Evolutionary conservation across 352 stramenopile species (phyloP).

Genomic region (Saprolegnia parasitica): DNA sequence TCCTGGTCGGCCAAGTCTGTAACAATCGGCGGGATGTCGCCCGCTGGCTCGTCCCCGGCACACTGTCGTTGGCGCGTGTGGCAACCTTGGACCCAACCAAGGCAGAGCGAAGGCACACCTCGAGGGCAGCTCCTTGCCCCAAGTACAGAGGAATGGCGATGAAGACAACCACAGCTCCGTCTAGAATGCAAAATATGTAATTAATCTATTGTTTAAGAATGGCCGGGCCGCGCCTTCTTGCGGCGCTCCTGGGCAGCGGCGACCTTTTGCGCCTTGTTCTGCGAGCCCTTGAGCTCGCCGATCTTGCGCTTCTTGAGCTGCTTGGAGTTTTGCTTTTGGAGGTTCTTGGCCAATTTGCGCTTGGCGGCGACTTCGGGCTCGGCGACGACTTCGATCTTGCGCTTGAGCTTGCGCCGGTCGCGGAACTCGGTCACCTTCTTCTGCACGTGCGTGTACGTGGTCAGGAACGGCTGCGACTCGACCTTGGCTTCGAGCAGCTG

Average conservation of each 20-base stretch:
- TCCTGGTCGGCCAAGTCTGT: too few relatives aligned
- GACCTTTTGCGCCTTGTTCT: slow-evolving; percentile 28
- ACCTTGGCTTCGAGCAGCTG: slow-evolving; percentile 79
- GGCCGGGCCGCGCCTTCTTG: slow-evolving; percentile 20
- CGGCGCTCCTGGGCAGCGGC: slow-evolving; percentile 20
- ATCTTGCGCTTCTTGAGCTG: slow-evolving; percentile 87
- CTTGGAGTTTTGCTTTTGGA: slow-evolving; percentile 73
- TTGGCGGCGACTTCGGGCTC: slow-evolving; percentile 67
- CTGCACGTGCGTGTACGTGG: slow-evolving; percentile 83
- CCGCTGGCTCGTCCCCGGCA: too few relatives aligned
- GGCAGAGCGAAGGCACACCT: too few relatives aligned
- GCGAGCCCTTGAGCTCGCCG: slow-evolving; percentile 65
- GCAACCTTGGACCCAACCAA: too few relatives aligned
- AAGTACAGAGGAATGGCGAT: too few relatives aligned
- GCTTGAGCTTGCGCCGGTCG: slow-evolving; percentile 65
- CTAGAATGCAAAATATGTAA: slow-evolving; percentile 5
- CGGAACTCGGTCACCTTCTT: slow-evolving; percentile 69
- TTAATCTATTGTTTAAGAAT: slow-evolving; percentile 17
- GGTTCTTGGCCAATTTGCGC: slow-evolving; percentile 83
- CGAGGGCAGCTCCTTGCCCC: too few relatives aligned
- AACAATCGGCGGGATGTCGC: too few relatives aligned
- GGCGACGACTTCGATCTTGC: slow-evolving; percentile 68
- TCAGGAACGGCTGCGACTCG: slow-evolving; percentile 60
- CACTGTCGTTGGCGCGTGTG: too few relatives aligned
- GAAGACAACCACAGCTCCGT: too few relatives aligned